Evolutionary conservation across 2,329 filamentous ascomycete genomes (phyloP).

Genomic region (Nakataea oryzae): DNA sequence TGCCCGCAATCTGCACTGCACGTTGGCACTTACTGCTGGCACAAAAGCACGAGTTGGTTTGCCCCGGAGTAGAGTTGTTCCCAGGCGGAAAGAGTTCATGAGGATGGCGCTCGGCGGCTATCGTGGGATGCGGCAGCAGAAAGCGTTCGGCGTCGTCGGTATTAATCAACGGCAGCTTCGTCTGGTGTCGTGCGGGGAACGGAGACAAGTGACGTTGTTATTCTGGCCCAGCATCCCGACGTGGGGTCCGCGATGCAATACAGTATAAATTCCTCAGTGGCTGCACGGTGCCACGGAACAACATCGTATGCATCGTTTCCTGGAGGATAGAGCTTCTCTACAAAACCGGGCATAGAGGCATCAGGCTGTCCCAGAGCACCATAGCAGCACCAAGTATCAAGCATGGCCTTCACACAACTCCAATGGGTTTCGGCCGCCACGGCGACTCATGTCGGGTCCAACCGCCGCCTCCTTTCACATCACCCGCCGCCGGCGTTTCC

Average conservation of each 20-base stretch:
- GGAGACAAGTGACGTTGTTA: background rate
- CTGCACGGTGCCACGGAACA: background rate
- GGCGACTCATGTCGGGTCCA: constrained; percentile 41
- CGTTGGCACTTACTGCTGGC: background rate
- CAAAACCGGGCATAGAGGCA: too few species aligned
- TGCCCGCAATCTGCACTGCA: background rate
- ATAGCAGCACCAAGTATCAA: background rate
- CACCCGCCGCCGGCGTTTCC: background rate
- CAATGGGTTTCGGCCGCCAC: constrained; percentile 50
- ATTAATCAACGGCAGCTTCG: background rate
- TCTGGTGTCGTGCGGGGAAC: background rate
- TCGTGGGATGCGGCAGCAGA: background rate
- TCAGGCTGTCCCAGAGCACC: too few species aligned
- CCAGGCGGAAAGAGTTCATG: background rate
- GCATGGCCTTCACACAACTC: constrained; percentile 28
- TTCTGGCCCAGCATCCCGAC: too few species aligned
- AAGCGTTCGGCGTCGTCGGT: background rate
- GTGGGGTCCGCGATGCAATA: too few species aligned
- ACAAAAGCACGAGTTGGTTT: background rate
- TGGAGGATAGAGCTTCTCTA: too few species aligned
- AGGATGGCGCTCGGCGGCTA: background rate
- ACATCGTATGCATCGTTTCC: too few species aligned
- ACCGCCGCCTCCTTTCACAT: constrained; percentile 10
- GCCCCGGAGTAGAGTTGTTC: background rate
- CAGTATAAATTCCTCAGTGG: too few species aligned